Conservation (phyloP, 768 basidiomycete species). For the Pleurotus giganteus region DNA sequence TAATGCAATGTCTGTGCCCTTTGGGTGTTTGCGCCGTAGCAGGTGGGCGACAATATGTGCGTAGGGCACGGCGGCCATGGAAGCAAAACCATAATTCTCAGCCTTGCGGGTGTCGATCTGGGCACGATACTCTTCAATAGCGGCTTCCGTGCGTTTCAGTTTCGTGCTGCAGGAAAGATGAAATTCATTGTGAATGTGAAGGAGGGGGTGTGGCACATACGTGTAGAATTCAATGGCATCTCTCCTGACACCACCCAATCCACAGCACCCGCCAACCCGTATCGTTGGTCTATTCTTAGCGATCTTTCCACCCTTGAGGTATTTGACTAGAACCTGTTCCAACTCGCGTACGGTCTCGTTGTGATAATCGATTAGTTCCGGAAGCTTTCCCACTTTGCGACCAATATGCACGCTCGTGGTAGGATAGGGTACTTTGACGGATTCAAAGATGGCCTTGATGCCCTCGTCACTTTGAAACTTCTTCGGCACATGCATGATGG, state of each 20-base stretch:
- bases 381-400: constrained; percentile 82
- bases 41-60: constrained; percentile 82
- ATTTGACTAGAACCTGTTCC: constrained; percentile 85
- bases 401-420: constrained; percentile 91
- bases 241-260: constrained; percentile 79
- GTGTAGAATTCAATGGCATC: constrained; percentile 96
- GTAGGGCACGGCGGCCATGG: constrained; percentile 85
- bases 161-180: constrained; percentile 36
- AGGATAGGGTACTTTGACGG: constrained; percentile 79
- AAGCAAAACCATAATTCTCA: constrained; percentile 91
- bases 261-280: constrained; percentile 73
- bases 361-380: constrained; percentile 88
- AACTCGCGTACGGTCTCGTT: constrained; percentile 93
- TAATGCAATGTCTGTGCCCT: constrained; percentile 66
- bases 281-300: constrained; percentile 82
- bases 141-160: constrained; percentile 65
- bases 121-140: constrained; percentile 69
- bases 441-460: constrained; percentile 71
- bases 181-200: not conserved
- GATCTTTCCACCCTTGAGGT: constrained; percentile 80
- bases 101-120: constrained; percentile 74
- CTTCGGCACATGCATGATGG: constrained; percentile 76
- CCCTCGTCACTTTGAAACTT: constrained; percentile 85
- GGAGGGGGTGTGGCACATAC: constrained; percentile 46
- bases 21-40: constrained; percentile 65